Base-by-base conservation (phyloP, 169 alveolate genomes). In the Cryptosporidium canis region DNA sequence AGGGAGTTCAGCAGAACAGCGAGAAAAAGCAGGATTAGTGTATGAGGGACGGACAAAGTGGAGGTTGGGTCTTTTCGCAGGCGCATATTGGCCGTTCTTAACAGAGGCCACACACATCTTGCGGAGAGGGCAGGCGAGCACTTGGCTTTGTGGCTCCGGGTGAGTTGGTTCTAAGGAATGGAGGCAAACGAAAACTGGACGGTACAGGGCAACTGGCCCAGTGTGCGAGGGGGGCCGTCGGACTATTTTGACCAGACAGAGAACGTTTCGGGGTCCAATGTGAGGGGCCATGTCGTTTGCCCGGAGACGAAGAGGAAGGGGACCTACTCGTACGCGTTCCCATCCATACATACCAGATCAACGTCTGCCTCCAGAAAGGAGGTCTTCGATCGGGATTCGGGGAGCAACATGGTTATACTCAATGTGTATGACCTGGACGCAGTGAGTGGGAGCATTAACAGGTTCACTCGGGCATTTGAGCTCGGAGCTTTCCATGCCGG, bases 401-500 rank as follows among this genome's bases (percentile, higher is more conserved):
- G 51, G 1, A 58, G 72, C 47, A 77, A 77, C 31, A 77, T 61
- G 85, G 91, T 84, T 45, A 51, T 67, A 14, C 53, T 84, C 11
- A 71, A 84, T 67, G 91, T 84, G 21, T 84, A 84, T 47, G 91
- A 84, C 56, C 24, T 84, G 21, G 91, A 84, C 55, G 55, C 63
- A 53, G 55, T 84, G 6, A 58, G 70, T 58, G 58, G 83, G n/a
- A 71, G 65, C 16, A 64, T 84, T 37, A 84, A 84, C 35, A 48
- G 66, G 31, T 71, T 84, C 14, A 84, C 83, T 4, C 43, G 91
- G 9, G 82, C 48, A 43, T 84, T 84, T 14, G 83, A 71, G 44
- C 39, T 71, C 56, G 91, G 91, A 2, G 91, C 91, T 12, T 84
- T 84, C 37, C 91, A 84, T 55, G 91, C 85, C 24, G 91, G 91